Conservation (phyloP, 371 early-diverging fungal species). For the Zopfochytrium polystomum region DNA sequence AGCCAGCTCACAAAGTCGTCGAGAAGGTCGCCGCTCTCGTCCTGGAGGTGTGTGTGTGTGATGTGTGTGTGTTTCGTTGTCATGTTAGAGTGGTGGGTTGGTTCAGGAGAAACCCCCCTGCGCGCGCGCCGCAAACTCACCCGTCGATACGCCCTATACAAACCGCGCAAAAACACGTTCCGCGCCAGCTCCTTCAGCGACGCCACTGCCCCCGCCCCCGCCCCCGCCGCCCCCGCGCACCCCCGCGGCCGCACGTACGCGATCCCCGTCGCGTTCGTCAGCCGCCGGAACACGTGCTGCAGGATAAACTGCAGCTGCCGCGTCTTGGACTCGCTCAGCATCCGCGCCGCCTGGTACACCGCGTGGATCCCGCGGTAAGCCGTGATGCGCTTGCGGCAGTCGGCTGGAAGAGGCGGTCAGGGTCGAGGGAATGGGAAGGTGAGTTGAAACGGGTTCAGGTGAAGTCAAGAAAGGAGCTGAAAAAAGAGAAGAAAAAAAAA, state of each 20-base stretch:
- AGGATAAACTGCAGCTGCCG: conserved; percentile 20
- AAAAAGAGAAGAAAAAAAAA: background rate
- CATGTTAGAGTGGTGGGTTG: background rate
- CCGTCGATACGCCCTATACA: background rate
- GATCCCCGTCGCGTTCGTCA: background rate
- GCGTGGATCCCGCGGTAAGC: conserved; percentile 20
- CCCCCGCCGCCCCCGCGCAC: too few relatives aligned
- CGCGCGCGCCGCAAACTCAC: background rate
- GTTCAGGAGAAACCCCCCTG: background rate
- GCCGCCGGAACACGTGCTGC: conserved; percentile 15
- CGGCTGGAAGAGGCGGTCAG: conserved; percentile 8
- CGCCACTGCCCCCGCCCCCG: background rate
- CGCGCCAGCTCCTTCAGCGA: background rate
- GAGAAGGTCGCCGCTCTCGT: background rate
- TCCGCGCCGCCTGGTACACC: conserved; percentile 21
- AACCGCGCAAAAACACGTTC: background rate
- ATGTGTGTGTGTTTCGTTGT: background rate
- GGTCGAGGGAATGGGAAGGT: background rate
- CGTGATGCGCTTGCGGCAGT: conserved; percentile 22
- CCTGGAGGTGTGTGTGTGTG: background rate
- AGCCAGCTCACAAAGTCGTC: background rate
- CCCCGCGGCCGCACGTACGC: background rate
- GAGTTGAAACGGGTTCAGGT: too few relatives aligned
- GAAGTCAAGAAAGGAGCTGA: too few relatives aligned
- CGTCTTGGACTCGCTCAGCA: background rate